Base-by-base conservation (phyloP, 257 asterid species). In the Solanum sitiens region DNA sequence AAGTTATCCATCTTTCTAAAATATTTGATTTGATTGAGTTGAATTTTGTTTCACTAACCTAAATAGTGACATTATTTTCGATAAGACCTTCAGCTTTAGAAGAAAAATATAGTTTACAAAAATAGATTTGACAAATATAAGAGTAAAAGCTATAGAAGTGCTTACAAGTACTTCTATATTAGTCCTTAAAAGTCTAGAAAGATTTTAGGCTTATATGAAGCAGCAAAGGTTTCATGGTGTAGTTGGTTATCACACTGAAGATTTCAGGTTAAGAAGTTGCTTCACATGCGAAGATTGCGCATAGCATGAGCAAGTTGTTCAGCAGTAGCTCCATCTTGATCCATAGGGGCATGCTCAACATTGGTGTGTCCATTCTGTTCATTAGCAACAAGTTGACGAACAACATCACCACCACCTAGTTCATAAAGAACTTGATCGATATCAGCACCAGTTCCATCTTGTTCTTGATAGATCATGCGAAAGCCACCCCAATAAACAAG, bases 171-270 rank as follows among this genome's bases (percentile, higher is more conserved):
- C 61, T 16, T 7, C 0, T 16, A 16, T 53, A 4, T 42, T 27
- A 53, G 8, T 16, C 7, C 59, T 47, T 7, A 6, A 53, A 53
- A 53, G 61, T 1, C 7, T 16, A 53, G 3, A 5, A 53, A 2
- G 0, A 53, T 53, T 15, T 53, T 30, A 63, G 30, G 30, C 11
- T 63, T 63, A 10, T n/a, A 63, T 9, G 30, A 23, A 23, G 70
- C 14, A 9, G 1, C 15, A 61, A 61, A 61, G 68, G 68, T 59
- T 59, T 59, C 20, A 14, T 91, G 96, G 95, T 94, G 96, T 94
- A 94, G 98, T 94, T 94, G 96, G 98, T 94, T 94, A 94, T 93
- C 95, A 93, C 93, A 5, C 37, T 35, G 7, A 7, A 5, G 39
- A 1, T 35, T 7, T 35, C 39, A 1, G 2, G 1, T 37, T 37